phyloP scores from a whole-genome alignment of 2,329 filamentous ascomycete genomes.

The Aspergillus versicolor region DNA sequence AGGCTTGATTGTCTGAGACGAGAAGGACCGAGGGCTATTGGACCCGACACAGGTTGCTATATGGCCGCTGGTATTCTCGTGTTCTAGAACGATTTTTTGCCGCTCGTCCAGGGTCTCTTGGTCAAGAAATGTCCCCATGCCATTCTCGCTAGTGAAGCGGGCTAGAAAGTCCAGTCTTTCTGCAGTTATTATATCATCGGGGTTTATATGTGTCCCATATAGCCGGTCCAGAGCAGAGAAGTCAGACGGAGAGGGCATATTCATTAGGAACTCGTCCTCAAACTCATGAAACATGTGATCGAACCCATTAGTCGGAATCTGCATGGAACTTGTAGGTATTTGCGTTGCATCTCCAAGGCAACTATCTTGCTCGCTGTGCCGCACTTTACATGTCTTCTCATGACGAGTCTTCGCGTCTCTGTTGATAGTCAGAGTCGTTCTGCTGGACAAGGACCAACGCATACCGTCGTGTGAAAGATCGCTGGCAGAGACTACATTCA shows the following conservation, averaged over 20 bases:
- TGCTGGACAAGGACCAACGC: neutral
- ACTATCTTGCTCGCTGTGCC: neutral
- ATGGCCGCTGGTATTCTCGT: neutral
- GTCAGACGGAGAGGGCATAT: constrained; percentile 13
- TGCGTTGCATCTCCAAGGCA: no score
- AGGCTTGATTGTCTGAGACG: constrained; percentile 6
- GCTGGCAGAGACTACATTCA: constrained; percentile 16
- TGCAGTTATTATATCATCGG: constrained; percentile 14
- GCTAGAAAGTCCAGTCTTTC: constrained; percentile 23
- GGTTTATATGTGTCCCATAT: constrained; percentile 9
- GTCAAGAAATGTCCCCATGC: constrained; percentile 23
- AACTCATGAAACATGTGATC: neutral
- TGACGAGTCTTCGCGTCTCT: constrained; percentile 25
- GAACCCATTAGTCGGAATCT: neutral
- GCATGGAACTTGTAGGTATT: neutral
- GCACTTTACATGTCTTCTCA: constrained; percentile 21
- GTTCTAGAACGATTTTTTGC: constrained; percentile 17
- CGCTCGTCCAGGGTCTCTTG: constrained; percentile 15
- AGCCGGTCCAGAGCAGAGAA: constrained; percentile 19
- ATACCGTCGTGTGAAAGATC: constrained; percentile 22
- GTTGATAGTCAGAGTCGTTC: neutral
- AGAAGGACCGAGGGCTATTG: neutral
- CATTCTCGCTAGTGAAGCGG: constrained; percentile 23
- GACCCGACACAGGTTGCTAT: no score
- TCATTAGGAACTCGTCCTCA: neutral